phyloP scores from a whole-genome alignment of 2,329 filamentous ascomycete genomes.

The Cercospora sojina region DNA sequence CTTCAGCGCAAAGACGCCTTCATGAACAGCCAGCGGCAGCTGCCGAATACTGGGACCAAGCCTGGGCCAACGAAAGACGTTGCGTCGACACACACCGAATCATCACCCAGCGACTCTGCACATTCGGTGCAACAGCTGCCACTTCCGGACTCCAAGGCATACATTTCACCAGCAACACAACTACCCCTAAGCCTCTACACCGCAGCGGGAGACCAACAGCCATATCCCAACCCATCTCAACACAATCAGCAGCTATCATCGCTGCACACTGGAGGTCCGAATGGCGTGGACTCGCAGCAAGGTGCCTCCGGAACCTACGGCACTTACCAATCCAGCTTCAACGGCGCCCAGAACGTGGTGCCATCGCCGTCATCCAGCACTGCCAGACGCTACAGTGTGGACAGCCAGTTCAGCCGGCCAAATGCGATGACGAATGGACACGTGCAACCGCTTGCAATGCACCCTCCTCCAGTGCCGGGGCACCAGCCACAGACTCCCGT shows the following conservation, averaged over 20 bases:
- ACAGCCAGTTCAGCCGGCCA: constrained; percentile 22
- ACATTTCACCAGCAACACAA: constrained; percentile 17
- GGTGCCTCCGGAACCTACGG: constrained; percentile 16
- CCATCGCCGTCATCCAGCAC: constrained; percentile 20
- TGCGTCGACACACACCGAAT: constrained; percentile 22
- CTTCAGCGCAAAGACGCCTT: constrained; percentile 71
- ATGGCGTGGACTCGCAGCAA: constrained; percentile 11
- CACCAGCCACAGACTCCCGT: constrained; percentile 20
- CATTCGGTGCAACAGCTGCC: constrained; percentile 19
- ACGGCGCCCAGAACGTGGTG: constrained; percentile 8
- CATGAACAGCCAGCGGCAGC: constrained; percentile 45
- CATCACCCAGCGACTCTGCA: constrained; percentile 28
- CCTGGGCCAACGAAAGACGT: constrained; percentile 4
- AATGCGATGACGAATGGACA: constrained; percentile 21
- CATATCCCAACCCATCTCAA: constrained; percentile 11
- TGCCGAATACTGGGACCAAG: background rate
- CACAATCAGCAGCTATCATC: constrained; percentile 18
- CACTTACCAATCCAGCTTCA: constrained; percentile 18
- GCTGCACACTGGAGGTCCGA: constrained; percentile 11
- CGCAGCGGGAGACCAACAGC: constrained; percentile 16
- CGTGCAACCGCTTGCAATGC: constrained; percentile 29
- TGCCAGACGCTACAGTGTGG: constrained; percentile 29
- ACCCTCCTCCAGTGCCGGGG: constrained; percentile 30
- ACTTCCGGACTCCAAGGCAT: constrained; percentile 11
- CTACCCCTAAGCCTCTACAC: constrained; percentile 17